These are phyloP conservation scores for Fraxinus floribunda DNA, from an alignment of 305 asterid species.

Conservation along the genomic window DNA sequence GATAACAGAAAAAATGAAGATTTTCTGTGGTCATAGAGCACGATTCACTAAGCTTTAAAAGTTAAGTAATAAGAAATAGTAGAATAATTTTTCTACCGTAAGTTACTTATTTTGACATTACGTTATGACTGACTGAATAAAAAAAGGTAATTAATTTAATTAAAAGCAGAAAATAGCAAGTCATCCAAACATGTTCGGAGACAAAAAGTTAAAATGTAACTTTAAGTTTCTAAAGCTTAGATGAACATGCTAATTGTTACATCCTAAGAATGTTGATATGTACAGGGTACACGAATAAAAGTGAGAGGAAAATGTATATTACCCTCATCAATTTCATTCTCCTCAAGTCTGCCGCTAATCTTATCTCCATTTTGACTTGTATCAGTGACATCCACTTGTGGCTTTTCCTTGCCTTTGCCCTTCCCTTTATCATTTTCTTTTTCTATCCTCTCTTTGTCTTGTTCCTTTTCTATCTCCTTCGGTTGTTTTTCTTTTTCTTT, in stretches of 20 bases:
- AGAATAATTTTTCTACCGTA: neutral
- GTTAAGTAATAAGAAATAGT: neutral
- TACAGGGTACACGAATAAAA: conserved; percentile 6
- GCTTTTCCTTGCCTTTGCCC: conserved; percentile 70
- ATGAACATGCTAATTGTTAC: neutral
- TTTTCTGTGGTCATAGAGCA: neutral
- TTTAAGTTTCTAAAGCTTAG: neutral
- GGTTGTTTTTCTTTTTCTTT: conserved; percentile 66
- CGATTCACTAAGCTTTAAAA: neutral
- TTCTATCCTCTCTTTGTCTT: conserved; percentile 41
- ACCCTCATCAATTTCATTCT: conserved; percentile 68
- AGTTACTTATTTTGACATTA: neutral
- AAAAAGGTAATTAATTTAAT: neutral
- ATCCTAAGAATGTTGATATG: conserved; percentile 6
- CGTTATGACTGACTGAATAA: neutral
- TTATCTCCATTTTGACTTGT: conserved; percentile 49
- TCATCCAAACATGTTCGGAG: neutral
- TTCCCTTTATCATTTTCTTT: conserved; percentile 54
- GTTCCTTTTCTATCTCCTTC: conserved; percentile 34
- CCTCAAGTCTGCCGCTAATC: conserved; percentile 46
- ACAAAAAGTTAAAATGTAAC: neutral
- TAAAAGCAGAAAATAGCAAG: neutral
- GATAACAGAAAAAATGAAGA: neutral
- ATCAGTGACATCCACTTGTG: conserved; percentile 49
- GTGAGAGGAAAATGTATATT: conserved; percentile 19